Conservation (phyloP, 108 stramenopile genomes). For the Epithemia pelagica region DNA sequence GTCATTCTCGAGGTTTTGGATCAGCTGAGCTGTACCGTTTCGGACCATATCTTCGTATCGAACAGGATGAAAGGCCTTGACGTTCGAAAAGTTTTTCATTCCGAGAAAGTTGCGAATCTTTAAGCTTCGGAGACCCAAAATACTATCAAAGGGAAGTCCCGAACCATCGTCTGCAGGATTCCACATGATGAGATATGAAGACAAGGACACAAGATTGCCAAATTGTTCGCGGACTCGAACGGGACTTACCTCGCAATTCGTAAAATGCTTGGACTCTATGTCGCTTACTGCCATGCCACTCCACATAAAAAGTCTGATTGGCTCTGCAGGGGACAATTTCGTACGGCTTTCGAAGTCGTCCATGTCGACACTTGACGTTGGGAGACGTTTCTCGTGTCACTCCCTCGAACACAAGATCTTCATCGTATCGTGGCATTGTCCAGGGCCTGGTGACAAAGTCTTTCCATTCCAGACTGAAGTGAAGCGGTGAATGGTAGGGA, state of each 20-base stretch:
- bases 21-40: conserved; percentile 56
- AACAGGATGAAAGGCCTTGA: conserved; percentile 63
- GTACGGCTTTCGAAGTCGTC: neutral
- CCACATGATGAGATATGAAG: too few relatives aligned
- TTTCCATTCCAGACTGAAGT: conserved; percentile 46
- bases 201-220: too few relatives aligned
- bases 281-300: neutral
- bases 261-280: neutral
- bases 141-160: conserved; percentile 67
- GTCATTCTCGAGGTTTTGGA: conserved; percentile 54
- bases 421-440: conserved; percentile 45
- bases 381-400: neutral
- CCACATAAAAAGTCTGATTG: neutral
- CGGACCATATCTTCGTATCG: conserved; percentile 72
- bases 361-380: neutral
- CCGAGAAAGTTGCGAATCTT: conserved; percentile 82
- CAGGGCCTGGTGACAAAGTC: conserved; percentile 71
- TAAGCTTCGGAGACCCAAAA: conserved; percentile 70
- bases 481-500: conserved; percentile 44
- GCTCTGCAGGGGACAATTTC: conserved; percentile 1
- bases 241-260: neutral
- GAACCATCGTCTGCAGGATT: conserved; percentile 77
- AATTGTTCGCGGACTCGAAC: too few relatives aligned
- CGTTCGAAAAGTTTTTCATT: conserved; percentile 39
- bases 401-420: conserved; percentile 41